These are phyloP conservation scores for Astragalus membranaceus DNA, from an alignment of 306 rosid species.

Conservation along the genomic window DNA sequence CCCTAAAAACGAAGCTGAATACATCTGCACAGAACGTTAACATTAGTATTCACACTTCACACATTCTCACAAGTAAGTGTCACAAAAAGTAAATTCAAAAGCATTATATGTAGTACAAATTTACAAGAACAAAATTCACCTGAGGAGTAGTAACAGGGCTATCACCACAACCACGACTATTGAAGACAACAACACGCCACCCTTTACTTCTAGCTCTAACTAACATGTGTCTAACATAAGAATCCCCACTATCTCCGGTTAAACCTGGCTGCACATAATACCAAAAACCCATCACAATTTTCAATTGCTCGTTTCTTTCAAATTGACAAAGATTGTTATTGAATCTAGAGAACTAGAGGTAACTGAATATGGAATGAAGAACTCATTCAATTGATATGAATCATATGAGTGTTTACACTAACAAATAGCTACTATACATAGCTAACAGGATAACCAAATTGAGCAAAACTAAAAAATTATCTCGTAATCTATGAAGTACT, in stretches of 20 bases:
- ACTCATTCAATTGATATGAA: too few relatives aligned
- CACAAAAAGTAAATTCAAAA: not conserved
- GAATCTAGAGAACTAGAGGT: too few relatives aligned
- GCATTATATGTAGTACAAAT: not conserved
- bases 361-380: too few relatives aligned
- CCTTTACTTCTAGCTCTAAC: conserved; percentile 63
- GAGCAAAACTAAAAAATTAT: too few relatives aligned
- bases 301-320: not conserved
- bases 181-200: conserved; percentile 86
- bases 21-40: conserved; percentile 55
- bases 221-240: conserved; percentile 83
- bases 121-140: conserved; percentile 30
- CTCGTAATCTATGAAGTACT: too few relatives aligned
- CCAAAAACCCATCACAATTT: not conserved
- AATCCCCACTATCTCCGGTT: conserved; percentile 79
- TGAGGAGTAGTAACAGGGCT: conserved; percentile 92
- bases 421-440: too few relatives aligned
- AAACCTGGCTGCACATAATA: conserved; percentile 75
- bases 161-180: conserved; percentile 83
- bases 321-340: not conserved
- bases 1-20: conserved; percentile 93
- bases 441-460: too few relatives aligned
- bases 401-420: too few relatives aligned
- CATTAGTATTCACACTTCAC: not conserved
- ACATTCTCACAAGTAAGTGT: not conserved